Evolutionary conservation across 345 rosid genomes (phyloP).

Genomic region (Balakata baccata): DNA sequence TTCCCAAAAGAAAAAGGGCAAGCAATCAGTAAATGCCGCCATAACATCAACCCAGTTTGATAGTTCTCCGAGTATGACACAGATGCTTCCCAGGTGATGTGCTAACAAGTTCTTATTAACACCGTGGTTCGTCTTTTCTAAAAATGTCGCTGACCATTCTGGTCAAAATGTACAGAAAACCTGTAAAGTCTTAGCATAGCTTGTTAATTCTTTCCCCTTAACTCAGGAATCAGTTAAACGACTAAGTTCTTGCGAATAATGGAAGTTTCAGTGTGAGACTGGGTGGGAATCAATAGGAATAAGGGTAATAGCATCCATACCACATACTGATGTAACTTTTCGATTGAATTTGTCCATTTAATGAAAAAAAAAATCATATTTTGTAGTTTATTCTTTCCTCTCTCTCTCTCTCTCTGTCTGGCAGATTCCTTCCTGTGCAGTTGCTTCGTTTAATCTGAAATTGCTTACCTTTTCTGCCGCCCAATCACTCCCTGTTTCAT

Average conservation of each 20-base stretch:
- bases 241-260: neutral
- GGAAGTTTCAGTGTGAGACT: neutral
- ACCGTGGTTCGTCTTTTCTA: too few relatives aligned
- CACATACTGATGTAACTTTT: neutral
- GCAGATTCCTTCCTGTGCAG: neutral
- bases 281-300: neutral
- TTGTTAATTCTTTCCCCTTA: neutral
- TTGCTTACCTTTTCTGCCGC: neutral
- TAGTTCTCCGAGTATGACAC: conserved; percentile 32
- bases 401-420: neutral
- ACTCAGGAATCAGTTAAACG: neutral
- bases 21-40: conserved; percentile 31
- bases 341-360: neutral
- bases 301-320: neutral
- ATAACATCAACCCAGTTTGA: conserved; percentile 23
- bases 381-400: too few relatives aligned
- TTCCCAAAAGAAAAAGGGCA: conserved; percentile 46
- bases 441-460: neutral
- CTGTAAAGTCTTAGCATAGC: neutral
- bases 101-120: neutral
- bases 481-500: too few relatives aligned
- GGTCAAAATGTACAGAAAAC: neutral
- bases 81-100: conserved; percentile 65
- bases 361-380: neutral
- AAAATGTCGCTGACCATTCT: neutral